Evolutionary conservation across 2,329 filamentous ascomycete genomes (phyloP).

Genomic region (Coleophoma crateriformis): DNA sequence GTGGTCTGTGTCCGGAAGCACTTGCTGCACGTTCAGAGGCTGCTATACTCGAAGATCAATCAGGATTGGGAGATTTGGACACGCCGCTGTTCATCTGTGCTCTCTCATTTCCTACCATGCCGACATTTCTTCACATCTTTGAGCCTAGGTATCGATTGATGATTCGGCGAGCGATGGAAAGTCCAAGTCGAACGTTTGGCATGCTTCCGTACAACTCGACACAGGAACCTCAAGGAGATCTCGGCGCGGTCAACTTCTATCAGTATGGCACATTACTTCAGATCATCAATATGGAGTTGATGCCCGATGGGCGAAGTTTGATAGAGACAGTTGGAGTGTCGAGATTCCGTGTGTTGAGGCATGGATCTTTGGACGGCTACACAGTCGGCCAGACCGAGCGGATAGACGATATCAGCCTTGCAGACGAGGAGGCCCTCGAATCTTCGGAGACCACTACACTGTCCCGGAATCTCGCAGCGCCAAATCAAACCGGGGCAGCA

Average conservation of each 20-base stretch:
- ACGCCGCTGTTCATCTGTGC: conserved; percentile 78
- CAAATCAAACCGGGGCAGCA: conserved; percentile 14
- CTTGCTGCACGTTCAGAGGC: conserved; percentile 48
- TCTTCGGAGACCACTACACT: conserved; percentile 51
- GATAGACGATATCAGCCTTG: conserved; percentile 74
- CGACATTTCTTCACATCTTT: conserved; percentile 85
- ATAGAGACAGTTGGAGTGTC: conserved; percentile 73
- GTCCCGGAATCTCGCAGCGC: conserved; percentile 8
- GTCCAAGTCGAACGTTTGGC: conserved; percentile 68
- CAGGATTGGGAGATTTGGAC: conserved; percentile 49
- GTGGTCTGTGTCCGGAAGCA: conserved; percentile 63
- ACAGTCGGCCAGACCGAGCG: conserved; percentile 69
- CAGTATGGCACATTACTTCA: conserved; percentile 74
- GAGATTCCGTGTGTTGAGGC: conserved; percentile 66
- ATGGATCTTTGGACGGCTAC: conserved; percentile 69
- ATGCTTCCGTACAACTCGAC: conserved; percentile 70
- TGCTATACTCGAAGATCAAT: conserved; percentile 51
- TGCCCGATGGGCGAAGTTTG: conserved; percentile 76
- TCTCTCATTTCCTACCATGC: conserved; percentile 74
- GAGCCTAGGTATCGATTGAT: conserved; percentile 89
- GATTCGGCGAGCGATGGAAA: conserved; percentile 71
- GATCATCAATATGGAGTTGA: conserved; percentile 67
- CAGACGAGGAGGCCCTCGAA: conserved; percentile 75
- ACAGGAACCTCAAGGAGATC: conserved; percentile 43
- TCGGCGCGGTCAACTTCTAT: conserved; percentile 53